phyloP scores from a whole-genome alignment of 768 basidiomycete species.

The Leccinellum luteum region DNA sequence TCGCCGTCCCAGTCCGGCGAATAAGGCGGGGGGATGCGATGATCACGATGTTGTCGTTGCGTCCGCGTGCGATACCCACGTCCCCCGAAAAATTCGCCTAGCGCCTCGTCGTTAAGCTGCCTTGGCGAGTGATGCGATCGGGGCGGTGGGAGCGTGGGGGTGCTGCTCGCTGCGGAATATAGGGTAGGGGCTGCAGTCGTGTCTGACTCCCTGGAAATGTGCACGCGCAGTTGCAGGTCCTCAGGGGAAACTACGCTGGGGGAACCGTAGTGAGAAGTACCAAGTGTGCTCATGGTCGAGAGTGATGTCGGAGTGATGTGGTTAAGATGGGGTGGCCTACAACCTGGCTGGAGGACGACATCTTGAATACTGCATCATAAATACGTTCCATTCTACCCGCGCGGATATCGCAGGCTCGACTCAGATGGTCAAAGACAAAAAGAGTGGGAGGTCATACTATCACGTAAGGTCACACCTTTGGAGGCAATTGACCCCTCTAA shows the following conservation, averaged over 20 bases:
- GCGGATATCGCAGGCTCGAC: slow-evolving; percentile 2
- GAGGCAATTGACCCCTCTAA: slow-evolving; percentile 5
- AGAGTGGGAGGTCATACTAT: slow-evolving; percentile 9
- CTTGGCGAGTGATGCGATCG: slow-evolving; percentile 21
- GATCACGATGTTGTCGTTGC: background rate
- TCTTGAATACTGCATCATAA: slow-evolving; percentile 15
- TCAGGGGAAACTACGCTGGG: slow-evolving; percentile 6
- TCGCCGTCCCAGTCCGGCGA: slow-evolving; percentile 38
- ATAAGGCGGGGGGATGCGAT: slow-evolving; percentile 41
- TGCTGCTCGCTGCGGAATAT: slow-evolving; percentile 13
- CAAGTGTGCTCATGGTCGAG: slow-evolving; percentile 14
- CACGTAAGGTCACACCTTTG: background rate
- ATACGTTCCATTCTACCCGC: slow-evolving; percentile 18
- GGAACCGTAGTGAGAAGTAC: slow-evolving; percentile 3
- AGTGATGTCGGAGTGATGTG: background rate
- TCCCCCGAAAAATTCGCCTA: slow-evolving; percentile 33
- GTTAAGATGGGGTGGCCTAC: slow-evolving; percentile 10
- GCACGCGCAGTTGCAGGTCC: slow-evolving; percentile 21
- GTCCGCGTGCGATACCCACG: slow-evolving; percentile 24
- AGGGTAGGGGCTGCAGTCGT: slow-evolving; percentile 13
- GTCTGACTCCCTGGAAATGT: slow-evolving; percentile 26
- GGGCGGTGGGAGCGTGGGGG: slow-evolving; percentile 22
- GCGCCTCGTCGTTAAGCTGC: slow-evolving; percentile 29
- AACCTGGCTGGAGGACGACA: slow-evolving; percentile 3
- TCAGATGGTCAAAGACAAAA: slow-evolving; percentile 32